phyloP scores from a whole-genome alignment of 805 yeast genomes.

The Helenozyma rhizophorensis region DNA sequence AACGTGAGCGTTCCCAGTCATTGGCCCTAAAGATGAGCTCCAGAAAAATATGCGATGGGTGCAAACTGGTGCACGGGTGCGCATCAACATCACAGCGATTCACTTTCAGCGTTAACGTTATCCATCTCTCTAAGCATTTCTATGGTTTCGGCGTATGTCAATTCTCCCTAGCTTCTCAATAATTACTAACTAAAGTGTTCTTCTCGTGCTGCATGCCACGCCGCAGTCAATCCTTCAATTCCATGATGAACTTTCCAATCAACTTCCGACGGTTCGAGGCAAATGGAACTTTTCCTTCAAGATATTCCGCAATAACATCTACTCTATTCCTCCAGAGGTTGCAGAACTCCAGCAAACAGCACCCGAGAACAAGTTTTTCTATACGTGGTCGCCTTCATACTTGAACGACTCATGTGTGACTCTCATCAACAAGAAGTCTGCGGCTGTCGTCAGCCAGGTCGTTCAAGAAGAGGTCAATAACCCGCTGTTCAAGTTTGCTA shows the following conservation, averaged over 20 bases:
- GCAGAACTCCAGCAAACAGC: constrained; percentile 24
- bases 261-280: constrained; percentile 55
- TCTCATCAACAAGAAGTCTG: constrained; percentile 40
- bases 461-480: constrained; percentile 27
- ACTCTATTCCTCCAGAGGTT: constrained; percentile 40
- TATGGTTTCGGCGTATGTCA: constrained; percentile 38
- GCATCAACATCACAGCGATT: too few species aligned
- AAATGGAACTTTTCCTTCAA: constrained; percentile 69
- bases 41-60: constrained; percentile 9
- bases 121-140: too few species aligned
- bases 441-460: constrained; percentile 32
- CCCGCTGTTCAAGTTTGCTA: constrained; percentile 18
- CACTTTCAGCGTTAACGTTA: too few species aligned
- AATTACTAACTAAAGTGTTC: constrained; percentile 28
- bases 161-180: neutral
- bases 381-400: constrained; percentile 50
- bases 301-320: constrained; percentile 61
- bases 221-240: constrained; percentile 63
- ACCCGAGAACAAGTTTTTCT: constrained; percentile 42
- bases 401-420: constrained; percentile 44
- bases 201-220: constrained; percentile 36
- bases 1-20: constrained; percentile 1
- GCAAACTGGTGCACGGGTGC: constrained; percentile 16
- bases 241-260: constrained; percentile 68
- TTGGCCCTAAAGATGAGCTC: neutral